phyloP scores from a whole-genome alignment of 257 asterid species.

The Solanum paucissectum region DNA sequence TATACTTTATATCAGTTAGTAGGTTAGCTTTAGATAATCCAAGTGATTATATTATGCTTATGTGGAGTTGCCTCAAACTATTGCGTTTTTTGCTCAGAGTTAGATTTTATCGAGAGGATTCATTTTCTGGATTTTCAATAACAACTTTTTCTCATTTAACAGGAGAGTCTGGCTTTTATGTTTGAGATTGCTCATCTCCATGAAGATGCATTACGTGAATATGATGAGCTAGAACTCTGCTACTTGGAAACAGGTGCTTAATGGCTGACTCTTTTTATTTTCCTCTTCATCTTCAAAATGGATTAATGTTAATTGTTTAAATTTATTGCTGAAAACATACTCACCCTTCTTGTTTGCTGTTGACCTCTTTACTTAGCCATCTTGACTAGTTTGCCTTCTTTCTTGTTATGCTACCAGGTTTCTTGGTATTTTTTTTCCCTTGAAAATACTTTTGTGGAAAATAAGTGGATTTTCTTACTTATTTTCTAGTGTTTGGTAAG shows the following conservation, averaged over 20 bases:
- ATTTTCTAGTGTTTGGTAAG: neutral
- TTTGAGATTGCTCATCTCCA: constrained; percentile 93
- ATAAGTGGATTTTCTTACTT: neutral
- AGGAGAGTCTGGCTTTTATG: constrained; percentile 99
- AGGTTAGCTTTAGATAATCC: neutral
- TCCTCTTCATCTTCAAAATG: constrained; percentile 5
- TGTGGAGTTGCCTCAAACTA: neutral
- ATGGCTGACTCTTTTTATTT: constrained; percentile 8
- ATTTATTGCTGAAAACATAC: neutral
- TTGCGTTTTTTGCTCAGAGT: neutral
- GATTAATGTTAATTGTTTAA: neutral
- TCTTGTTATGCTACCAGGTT: neutral
- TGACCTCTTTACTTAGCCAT: neutral
- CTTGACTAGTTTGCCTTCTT: neutral
- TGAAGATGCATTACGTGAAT: constrained; percentile 98
- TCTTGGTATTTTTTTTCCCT: neutral
- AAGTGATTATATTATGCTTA: neutral
- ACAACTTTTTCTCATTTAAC: constrained; percentile 6
- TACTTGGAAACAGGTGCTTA: constrained; percentile 90
- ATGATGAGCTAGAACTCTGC: constrained; percentile 98
- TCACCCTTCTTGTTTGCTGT: neutral
- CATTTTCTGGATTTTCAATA: neutral
- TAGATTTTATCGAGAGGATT: neutral
- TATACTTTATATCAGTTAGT: neutral
- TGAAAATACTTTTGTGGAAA: neutral